Evolutionary conservation across 2,329 filamentous ascomycete species (phyloP).

Genomic region (Trichoderma semiorbis): DNA sequence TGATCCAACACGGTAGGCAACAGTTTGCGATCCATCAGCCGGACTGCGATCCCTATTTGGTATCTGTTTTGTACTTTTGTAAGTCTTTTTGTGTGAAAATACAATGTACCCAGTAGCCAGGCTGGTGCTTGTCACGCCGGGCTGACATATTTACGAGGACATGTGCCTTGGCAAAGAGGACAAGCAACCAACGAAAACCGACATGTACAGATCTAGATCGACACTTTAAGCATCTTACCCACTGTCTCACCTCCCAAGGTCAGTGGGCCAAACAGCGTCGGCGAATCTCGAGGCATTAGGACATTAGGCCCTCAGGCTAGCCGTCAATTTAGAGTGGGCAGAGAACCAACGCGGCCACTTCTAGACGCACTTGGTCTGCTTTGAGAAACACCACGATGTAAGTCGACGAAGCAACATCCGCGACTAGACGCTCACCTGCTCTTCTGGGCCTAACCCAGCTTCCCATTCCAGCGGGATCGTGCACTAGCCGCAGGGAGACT

Average conservation of each 20-base stretch:
- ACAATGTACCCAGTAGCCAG: neutral
- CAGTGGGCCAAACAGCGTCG: conserved; percentile 9
- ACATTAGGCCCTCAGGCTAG: neutral
- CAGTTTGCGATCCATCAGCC: conserved; percentile 9
- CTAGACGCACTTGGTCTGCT: neutral
- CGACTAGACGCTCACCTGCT: conserved; percentile 12
- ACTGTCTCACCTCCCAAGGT: conserved; percentile 1
- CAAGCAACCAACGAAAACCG: neutral
- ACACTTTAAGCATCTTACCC: conserved; percentile 7
- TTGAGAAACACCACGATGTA: neutral
- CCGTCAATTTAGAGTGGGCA: neutral
- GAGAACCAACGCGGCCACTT: neutral
- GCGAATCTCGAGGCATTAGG: conserved; percentile 3
- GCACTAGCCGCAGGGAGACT: conserved; percentile 14
- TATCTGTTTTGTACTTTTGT: neutral
- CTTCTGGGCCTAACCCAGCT: conserved; percentile 13
- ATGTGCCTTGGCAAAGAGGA: neutral
- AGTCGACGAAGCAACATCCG: neutral
- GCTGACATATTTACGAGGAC: neutral
- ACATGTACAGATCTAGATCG: conserved; percentile 2
- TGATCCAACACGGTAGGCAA: neutral
- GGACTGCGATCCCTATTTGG: neutral
- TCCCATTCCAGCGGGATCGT: conserved; percentile 20
- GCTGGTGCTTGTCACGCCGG: neutral
- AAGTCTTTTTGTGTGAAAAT: neutral